Evolutionary conservation across 2,329 filamentous ascomycete genomes (phyloP).

Genomic region (Eutypella sp.): DNA sequence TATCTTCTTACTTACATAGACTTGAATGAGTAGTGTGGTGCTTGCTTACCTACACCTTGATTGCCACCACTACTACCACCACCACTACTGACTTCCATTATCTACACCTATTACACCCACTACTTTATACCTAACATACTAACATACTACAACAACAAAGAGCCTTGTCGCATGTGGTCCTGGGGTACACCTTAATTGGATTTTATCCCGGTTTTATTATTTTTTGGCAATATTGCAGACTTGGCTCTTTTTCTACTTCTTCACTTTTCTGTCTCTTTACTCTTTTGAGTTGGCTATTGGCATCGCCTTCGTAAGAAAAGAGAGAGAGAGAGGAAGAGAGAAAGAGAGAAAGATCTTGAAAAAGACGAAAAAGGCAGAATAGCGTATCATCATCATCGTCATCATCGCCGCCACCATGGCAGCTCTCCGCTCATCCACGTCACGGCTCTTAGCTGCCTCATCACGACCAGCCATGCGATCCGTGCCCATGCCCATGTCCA

Average conservation of each 20-base stretch:
- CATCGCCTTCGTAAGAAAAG: too few species aligned
- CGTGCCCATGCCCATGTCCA: conserved; percentile 37
- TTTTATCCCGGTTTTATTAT: conserved; percentile 1
- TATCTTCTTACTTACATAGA: too few species aligned
- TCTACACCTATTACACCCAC: conserved; percentile 4
- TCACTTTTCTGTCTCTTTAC: not conserved
- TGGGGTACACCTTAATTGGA: conserved; percentile 8
- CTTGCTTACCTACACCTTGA: conserved; percentile 1
- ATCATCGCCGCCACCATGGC: conserved; percentile 42
- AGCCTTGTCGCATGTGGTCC: not conserved
- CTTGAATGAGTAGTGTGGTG: too few species aligned
- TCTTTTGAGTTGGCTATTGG: too few species aligned
- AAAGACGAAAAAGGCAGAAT: conserved; percentile 1
- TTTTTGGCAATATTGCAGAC: conserved; percentile 1
- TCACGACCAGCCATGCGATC: conserved; percentile 31
- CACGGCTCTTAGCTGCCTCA: conserved; percentile 46
- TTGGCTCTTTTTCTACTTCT: not conserved
- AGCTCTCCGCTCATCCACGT: conserved; percentile 54
- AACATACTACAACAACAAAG: not conserved
- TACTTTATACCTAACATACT: not conserved
- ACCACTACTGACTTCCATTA: too few species aligned
- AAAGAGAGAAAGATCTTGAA: conserved; percentile 5
- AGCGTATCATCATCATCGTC: conserved; percentile 3
- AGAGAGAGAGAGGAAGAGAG: too few species aligned
- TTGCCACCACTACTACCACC: conserved; percentile 23